Conservation (phyloP, 2,329 filamentous ascomycete genomes). For the Pseudocercospora cruenta region DNA sequence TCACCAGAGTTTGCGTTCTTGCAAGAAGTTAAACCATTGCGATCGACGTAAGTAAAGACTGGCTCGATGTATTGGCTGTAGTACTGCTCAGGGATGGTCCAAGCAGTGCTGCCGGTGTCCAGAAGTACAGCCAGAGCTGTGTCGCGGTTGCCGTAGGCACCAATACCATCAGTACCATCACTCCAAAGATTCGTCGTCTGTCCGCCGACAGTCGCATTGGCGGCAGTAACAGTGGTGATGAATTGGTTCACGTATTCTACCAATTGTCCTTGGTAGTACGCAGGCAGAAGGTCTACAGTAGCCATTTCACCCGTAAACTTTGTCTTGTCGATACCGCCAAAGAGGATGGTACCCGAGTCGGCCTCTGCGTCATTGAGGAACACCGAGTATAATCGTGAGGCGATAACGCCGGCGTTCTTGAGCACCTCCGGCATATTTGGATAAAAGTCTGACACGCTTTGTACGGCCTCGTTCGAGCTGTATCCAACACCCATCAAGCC, state of each 20-base stretch:
- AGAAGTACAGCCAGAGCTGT: slow-evolving; percentile 34
- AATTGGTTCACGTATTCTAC: slow-evolving; percentile 30
- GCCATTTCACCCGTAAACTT: slow-evolving; percentile 37
- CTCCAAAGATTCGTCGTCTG: slow-evolving; percentile 28
- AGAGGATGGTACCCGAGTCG: slow-evolving; percentile 38
- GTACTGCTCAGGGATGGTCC: slow-evolving; percentile 29
- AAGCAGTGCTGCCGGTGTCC: slow-evolving; percentile 39
- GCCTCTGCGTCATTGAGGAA: slow-evolving; percentile 36
- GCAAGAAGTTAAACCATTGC: slow-evolving; percentile 30
- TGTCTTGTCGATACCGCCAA: slow-evolving; percentile 41
- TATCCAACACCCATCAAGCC: slow-evolving; percentile 41
- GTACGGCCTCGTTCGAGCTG: slow-evolving; percentile 33
- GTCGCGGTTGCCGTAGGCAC: slow-evolving; percentile 27
- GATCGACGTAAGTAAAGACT: slow-evolving; percentile 30
- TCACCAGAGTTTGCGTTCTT: slow-evolving; percentile 30
- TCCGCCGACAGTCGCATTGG: slow-evolving; percentile 27
- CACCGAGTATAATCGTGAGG: slow-evolving; percentile 37
- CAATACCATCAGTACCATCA: slow-evolving; percentile 23
- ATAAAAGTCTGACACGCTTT: slow-evolving; percentile 28
- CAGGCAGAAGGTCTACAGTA: slow-evolving; percentile 38
- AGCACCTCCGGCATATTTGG: slow-evolving; percentile 41
- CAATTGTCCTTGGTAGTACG: slow-evolving; percentile 15
- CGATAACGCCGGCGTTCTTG: slow-evolving; percentile 35
- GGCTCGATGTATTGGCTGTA: slow-evolving; percentile 33
- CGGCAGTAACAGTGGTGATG: slow-evolving; percentile 35